These are phyloP conservation scores for Eucalyptus pauciflora DNA, from an alignment of 345 rosid species.

Conservation along the genomic window DNA sequence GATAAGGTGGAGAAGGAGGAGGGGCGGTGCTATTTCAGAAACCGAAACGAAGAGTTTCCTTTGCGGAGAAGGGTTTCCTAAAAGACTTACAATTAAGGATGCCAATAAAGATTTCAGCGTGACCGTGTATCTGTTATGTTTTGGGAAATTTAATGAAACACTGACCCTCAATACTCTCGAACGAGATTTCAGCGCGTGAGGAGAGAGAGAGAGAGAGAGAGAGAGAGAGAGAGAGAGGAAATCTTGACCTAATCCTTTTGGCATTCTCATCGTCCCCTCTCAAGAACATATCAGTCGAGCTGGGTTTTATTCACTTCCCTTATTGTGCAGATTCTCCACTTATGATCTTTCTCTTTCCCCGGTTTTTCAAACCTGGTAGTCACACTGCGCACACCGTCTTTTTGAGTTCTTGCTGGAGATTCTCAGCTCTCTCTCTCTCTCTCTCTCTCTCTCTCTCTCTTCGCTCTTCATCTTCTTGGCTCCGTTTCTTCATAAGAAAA, in stretches of 20 bases:
- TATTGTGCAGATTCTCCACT: not conserved
- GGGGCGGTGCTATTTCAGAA: not conserved
- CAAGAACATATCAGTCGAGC: not conserved
- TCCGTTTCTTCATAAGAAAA: slow-evolving; percentile 31
- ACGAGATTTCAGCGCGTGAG: not conserved
- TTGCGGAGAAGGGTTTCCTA: not conserved
- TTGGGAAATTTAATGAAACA: not conserved
- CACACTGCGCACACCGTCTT: not conserved
- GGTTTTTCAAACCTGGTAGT: not conserved
- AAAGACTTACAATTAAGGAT: not conserved
- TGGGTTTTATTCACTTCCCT: not conserved
- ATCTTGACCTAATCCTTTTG: not conserved
- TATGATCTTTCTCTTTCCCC: not conserved
- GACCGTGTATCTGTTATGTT: not conserved
- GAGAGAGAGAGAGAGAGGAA: not conserved
- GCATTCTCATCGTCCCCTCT: not conserved
- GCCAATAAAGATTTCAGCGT: not conserved
- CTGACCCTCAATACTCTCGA: not conserved
- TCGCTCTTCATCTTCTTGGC: not conserved
- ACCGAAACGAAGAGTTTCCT: slow-evolving; percentile 1
- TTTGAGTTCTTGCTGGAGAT: not conserved
- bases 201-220: not conserved
- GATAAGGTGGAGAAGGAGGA: not conserved
- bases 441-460: not conserved
- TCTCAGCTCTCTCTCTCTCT: not conserved